Percentiles rank a stretch among this genome's conserved stretches.
phyloP scores from a whole-genome alignment of 495 filamentous ascomycete species.

The Podospora pseudopauciseta region DNA sequence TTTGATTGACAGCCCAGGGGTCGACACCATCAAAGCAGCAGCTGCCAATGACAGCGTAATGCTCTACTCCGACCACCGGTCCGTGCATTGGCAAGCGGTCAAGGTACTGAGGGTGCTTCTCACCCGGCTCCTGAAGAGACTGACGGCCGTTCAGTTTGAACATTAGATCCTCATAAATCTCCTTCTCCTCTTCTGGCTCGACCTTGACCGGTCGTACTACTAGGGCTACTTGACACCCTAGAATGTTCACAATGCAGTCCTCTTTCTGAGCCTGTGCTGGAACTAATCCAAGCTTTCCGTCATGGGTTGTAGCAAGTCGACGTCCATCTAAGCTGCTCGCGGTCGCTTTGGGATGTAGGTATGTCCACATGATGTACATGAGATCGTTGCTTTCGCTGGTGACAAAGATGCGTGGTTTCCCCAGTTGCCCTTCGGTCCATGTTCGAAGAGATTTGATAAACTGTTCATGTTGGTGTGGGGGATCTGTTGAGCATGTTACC shows the following conservation, averaged over 20 bases:
- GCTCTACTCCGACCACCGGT: not conserved
- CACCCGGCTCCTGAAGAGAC: not conserved
- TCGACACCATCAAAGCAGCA: not conserved
- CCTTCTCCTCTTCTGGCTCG: not conserved
- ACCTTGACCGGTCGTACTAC: not conserved
- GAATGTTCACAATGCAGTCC: not conserved
- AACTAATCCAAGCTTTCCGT: not conserved
- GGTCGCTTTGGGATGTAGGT: conserved; percentile 1
- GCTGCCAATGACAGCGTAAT: not conserved
- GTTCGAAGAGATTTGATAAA: not conserved
- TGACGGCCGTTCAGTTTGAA: not conserved
- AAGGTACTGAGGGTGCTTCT: not conserved
- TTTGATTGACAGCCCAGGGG: not conserved
- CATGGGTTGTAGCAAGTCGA: not conserved
- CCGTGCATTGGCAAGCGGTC: not conserved
- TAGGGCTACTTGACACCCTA: not conserved
- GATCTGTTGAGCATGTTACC: not conserved
- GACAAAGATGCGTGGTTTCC: not conserved
- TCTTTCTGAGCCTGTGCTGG: not conserved
- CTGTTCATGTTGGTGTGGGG: not conserved
- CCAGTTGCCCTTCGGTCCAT: not conserved
- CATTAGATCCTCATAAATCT: not conserved
- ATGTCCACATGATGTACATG: not conserved
- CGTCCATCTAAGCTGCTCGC: not conserved
- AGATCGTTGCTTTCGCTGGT: not conserved